phyloP scores from a whole-genome alignment of 345 rosid species.

The Lumnitzera littorea region DNA sequence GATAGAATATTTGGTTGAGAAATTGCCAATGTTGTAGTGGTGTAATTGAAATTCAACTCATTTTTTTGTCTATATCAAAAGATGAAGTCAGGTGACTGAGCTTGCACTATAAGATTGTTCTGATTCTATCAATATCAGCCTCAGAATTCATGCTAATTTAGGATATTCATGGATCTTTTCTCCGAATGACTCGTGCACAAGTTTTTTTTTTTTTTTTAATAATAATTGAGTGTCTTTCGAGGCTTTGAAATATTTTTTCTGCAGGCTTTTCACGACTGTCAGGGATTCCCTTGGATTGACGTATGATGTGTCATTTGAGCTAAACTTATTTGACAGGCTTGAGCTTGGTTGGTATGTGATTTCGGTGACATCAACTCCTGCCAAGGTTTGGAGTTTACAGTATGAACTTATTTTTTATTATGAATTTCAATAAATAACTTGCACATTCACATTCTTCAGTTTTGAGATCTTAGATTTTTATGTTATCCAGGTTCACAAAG shows the following conservation, averaged over 20 bases:
- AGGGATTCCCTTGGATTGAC: constrained; percentile 98
- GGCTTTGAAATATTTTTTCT: constrained; percentile 1
- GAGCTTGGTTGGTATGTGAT: constrained; percentile 99
- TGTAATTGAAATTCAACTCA: too few relatives aligned
- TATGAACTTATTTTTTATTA: too few relatives aligned
- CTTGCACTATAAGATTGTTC: too few relatives aligned
- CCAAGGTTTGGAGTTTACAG: constrained; percentile 48
- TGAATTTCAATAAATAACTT: constrained; percentile 7
- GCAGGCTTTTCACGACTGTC: constrained; percentile 97
- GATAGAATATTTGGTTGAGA: too few relatives aligned
- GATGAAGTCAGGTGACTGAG: too few relatives aligned
- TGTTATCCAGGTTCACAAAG: constrained; percentile 65
- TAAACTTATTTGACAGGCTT: constrained; percentile 89
- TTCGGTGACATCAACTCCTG: constrained; percentile 95
- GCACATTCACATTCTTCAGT: too few relatives aligned
- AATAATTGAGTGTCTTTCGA: background rate
- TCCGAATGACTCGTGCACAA: too few relatives aligned
- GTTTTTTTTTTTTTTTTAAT: background rate
- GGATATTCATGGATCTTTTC: too few relatives aligned
- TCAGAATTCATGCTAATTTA: too few relatives aligned
- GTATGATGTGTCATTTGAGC: constrained; percentile 96
- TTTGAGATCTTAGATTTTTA: background rate
- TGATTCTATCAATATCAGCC: too few relatives aligned
- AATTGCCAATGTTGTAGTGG: too few relatives aligned
- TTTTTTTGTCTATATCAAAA: too few relatives aligned